Evolutionary conservation across 257 asterid genomes (phyloP), one percentile per base, ranked within the genome.

Genomic region (Oldenlandia corymbosa): DNA sequence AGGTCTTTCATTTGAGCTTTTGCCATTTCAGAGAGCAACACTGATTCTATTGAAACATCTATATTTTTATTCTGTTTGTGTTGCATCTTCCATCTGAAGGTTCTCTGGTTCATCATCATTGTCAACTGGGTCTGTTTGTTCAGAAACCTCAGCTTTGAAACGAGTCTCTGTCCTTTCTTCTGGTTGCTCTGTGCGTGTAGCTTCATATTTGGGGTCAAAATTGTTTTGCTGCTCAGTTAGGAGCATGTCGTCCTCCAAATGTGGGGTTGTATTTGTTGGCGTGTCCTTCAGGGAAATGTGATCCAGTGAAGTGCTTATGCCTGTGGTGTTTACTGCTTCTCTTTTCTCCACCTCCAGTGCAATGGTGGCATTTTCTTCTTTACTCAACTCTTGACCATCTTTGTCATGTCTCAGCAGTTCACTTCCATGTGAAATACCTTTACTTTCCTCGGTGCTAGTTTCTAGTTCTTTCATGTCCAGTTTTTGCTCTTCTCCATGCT

Each of bases 21-120:
- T 70, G 27, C 48, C 71, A 39, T 76, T 55, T 65, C 63, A 30
- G 39, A 64, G 21, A 45, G 31, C 5, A 61, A 54, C 47, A 20
- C 52, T 12, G 72, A 49, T 51, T 63, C 67, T 5, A 47, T 66
- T 1, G 70, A 65, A 20, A 65, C 71, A 30, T 62, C 60, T 10
- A 13, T 51, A n/a, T 65, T 74, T 74, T 59, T 58, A 20, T 56
- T 68, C 74, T 45, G 71, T 70, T 68, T 69, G 75, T 39, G 75
- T 69, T 66, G 34, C 59, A 70, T 49, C 69, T 55, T 72, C 68
- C 60, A 26, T 54, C 60, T 61, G 69, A 24, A 50, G 52, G 49
- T 67, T 59, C 26, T 71, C 54, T 41, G 54, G 60, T 42, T 65
- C 63, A 41, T 45, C 66, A 58, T 57, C 68, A n/a, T 58, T 50